Evolutionary conservation across 1,139 yeast genomes (phyloP).

Genomic region (Lodderomyces metapsilosis): DNA sequence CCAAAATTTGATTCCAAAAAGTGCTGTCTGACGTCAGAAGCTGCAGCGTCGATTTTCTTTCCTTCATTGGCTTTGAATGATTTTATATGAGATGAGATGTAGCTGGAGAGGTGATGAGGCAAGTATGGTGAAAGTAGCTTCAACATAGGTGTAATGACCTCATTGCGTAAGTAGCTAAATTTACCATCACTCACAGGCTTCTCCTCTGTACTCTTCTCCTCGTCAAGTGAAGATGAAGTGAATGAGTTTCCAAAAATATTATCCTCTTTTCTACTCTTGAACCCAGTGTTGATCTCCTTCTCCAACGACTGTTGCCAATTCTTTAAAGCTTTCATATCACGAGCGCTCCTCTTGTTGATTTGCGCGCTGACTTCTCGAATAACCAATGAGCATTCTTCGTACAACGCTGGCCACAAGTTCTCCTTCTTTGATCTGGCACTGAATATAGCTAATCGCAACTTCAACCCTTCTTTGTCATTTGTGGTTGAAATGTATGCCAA

Average conservation of each 20-base stretch:
- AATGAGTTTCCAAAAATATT: constrained; percentile 37
- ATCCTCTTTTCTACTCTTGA: constrained; percentile 12
- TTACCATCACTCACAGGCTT: constrained; percentile 3
- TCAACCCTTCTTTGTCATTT: constrained; percentile 38
- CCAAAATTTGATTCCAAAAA: constrained; percentile 39
- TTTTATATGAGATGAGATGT: not conserved
- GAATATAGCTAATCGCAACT: constrained; percentile 54
- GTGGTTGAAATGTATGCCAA: constrained; percentile 59
- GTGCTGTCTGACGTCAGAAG: constrained; percentile 6
- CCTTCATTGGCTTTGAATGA: not conserved
- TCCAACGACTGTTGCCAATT: constrained; percentile 17
- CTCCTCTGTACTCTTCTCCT: constrained; percentile 3
- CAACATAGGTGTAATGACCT: constrained; percentile 4
- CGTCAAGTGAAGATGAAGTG: constrained; percentile 11
- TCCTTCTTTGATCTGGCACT: constrained; percentile 46
- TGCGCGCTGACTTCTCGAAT: constrained; percentile 47
- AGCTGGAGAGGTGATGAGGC: not conserved
- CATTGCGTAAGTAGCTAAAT: constrained; percentile 4
- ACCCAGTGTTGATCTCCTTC: constrained; percentile 12
- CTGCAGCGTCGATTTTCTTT: not conserved
- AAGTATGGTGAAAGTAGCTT: not conserved
- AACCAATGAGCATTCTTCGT: constrained; percentile 58
- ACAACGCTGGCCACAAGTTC: constrained; percentile 55
- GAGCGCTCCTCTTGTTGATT: constrained; percentile 33
- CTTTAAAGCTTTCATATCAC: constrained; percentile 33